phyloP scores from a whole-genome alignment of 345 rosid species.

The Bretschneidera sinensis region DNA sequence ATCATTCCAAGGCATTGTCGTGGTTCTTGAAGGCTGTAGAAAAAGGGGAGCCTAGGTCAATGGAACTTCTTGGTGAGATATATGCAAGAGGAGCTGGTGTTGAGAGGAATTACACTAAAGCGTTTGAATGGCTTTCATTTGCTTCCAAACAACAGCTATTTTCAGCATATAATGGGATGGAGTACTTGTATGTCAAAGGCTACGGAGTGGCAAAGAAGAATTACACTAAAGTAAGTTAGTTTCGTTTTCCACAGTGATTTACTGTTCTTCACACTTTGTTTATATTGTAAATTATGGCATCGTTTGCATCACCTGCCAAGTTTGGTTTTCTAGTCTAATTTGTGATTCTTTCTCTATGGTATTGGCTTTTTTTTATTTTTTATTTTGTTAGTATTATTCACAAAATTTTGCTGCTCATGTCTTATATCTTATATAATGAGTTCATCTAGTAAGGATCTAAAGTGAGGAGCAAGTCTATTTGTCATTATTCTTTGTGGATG shows the following conservation, averaged over 20 bases:
- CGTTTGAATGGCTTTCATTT: constrained; percentile 87
- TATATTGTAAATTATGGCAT: neutral
- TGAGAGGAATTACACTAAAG: constrained; percentile 92
- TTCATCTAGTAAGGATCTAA: too few relatives aligned
- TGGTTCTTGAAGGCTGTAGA: constrained; percentile 93
- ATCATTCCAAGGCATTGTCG: constrained; percentile 72
- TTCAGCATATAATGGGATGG: constrained; percentile 95
- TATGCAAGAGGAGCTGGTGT: constrained; percentile 98
- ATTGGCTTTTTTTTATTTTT: too few relatives aligned
- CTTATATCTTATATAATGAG: neutral
- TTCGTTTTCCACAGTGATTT: neutral
- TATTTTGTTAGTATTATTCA: neutral
- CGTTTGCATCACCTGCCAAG: neutral
- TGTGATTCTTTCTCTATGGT: neutral
- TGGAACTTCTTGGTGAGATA: constrained; percentile 97
- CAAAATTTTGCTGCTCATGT: neutral
- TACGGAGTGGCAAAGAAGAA: constrained; percentile 96
- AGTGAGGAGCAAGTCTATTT: too few relatives aligned
- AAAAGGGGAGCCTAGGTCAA: constrained; percentile 86
- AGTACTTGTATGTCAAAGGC: constrained; percentile 92
- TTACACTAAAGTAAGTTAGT: constrained; percentile 64
- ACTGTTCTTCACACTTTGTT: neutral
- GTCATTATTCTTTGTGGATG: too few relatives aligned
- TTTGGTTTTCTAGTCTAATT: neutral
- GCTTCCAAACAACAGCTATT: constrained; percentile 74